phyloP scores from a whole-genome alignment of 495 filamentous ascomycete species.

The Pseudotulostoma volvatum region DNA sequence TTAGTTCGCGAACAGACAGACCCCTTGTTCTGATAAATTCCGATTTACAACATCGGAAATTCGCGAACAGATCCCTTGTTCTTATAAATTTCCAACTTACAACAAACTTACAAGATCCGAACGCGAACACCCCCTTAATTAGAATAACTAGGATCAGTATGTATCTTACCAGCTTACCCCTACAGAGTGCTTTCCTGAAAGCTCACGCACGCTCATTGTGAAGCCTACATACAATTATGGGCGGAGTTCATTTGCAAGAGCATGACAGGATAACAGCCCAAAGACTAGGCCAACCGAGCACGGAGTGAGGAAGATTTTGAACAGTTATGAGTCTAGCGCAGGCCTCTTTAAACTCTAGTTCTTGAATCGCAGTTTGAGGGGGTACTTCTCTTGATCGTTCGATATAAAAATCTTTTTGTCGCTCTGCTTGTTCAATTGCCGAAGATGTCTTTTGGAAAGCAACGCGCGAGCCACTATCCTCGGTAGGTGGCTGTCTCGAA shows the following conservation, averaged over 20 bases:
- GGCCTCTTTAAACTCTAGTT: background rate
- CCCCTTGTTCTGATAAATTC: too few relatives aligned
- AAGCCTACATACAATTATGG: background rate
- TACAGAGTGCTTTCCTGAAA: too few relatives aligned
- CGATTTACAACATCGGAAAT: too few relatives aligned
- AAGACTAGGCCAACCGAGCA: background rate
- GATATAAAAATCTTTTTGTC: background rate
- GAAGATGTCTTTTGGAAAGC: background rate
- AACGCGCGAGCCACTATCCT: background rate
- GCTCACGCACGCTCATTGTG: too few relatives aligned
- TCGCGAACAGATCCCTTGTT: too few relatives aligned
- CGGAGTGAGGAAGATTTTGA: background rate
- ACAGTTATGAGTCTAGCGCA: background rate
- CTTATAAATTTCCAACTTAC: too few relatives aligned
- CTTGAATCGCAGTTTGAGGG: background rate
- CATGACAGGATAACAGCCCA: background rate
- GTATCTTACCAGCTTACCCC: too few relatives aligned
- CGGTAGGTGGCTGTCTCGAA: background rate
- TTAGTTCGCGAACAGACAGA: too few relatives aligned
- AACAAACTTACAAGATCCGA: too few relatives aligned
- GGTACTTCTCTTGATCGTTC: background rate
- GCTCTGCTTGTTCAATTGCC: background rate
- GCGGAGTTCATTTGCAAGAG: background rate
- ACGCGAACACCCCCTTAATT: too few relatives aligned
- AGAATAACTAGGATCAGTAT: too few relatives aligned